Base-by-base conservation (phyloP, 768 basidiomycete genomes). In the Collybia sordida region DNA sequence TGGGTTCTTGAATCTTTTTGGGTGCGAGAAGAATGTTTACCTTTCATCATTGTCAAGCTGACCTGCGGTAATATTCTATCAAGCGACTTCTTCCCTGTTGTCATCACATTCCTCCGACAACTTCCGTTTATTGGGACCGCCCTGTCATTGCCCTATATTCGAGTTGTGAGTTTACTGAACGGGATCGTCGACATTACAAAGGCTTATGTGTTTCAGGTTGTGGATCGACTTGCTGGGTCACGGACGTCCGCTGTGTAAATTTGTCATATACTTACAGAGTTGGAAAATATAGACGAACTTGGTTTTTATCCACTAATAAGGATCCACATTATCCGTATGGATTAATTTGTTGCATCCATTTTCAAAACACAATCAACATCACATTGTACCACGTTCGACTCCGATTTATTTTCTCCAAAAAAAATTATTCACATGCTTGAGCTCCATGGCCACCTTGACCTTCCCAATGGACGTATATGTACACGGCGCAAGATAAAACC, bases 41-140 rank as follows among this genome's bases (percentile, higher is more conserved):
- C 11, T 14, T 31, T 27, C 25, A 9, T 27, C 14, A 31, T 31
- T 31, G 31, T 31, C 31, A 31, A 17, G 18, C 45, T 25, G 19
- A 53, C 43, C 14, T 34, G 35, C 47, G 12, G 15, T 21, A 9
- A 14, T 42, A 18, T 15, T 19, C 42, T 28, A 25, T 54, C 40
- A 71, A 98, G 96, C 39, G 96, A 98, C 71, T 99, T 99, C 78
- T 98, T 98, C 82, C 97, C 97, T 5, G 97, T 98, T 52, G 88
- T 99, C 48, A 75, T 99, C 43, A 94, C 93, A n/a, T 98, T 98
- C 78, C 71, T 98, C 55, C 81, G 95, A 49, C 96, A 98, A 71
- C 66, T 98, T 40, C 96, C 97, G 4, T 85, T 97, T 56, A 79
- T 99, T 49, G 96, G 97, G 22, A 91, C 85, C 0, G 67, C 90